Evolutionary conservation across 768 basidiomycete genomes (phyloP), one percentile per base, ranked within the genome.

Genomic region (Serendipita vermifera): DNA sequence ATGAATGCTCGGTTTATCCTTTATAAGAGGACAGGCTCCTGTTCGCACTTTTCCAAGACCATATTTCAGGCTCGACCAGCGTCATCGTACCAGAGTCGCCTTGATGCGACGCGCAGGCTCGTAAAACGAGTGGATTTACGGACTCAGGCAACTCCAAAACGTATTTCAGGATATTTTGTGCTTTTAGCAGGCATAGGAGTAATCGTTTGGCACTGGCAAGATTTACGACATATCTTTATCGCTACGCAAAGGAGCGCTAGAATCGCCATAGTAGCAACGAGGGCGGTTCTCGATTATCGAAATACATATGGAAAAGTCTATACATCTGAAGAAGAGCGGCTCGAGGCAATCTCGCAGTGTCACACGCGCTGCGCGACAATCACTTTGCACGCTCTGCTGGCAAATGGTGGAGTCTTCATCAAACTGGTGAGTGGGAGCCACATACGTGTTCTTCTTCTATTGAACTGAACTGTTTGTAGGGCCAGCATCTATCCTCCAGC

Each of bases 311-410:
- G 75, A 24, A 72, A 70, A 57, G 65, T 57, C 1, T 84, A 82
- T 63, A 62, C 63, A 2, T 76, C 79, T 1, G 72, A 77, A 33
- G 73, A 77, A 13, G 76, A 78, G 53, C 71, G 70, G 58, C 62
- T 70, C 14, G 66, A 73, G 2, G 83, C 84, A 2, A 75, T 79
- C 61, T 87, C 87, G 13, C 71, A 79, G 31, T 94, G 91, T 67
- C 94, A 99, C 71, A 76, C 70, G 51, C 77, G 91, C 41, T 92
- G 88, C 65, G 91, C 91, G 5, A 66, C 73, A 55, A 75, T 90
- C 57, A 79, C 96, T 36, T 71, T 93, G 60, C 77, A 76, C 59
- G 89, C 90, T n/a, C 72, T 98, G 40, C 74, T 92, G 54, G 83
- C 81, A 4, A 96, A 97, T 63, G 91, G 92, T 73, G 85, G 88